Base-by-base conservation (phyloP, 2,329 filamentous ascomycete species). In the Ceratocystis cubensis region DNA sequence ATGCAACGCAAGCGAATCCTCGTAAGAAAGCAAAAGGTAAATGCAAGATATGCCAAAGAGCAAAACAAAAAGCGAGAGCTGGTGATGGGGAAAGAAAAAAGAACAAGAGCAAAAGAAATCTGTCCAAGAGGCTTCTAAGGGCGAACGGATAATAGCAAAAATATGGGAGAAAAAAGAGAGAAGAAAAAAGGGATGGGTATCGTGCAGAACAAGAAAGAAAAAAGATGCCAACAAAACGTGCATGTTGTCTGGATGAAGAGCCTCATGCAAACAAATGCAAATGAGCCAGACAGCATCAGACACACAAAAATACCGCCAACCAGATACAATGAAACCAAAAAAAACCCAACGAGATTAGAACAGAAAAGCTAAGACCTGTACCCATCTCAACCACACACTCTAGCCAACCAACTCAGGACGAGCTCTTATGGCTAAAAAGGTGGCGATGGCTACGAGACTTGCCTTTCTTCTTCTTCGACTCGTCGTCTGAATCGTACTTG, bases 401-500 rank as follows among this genome's bases (percentile, higher is more conserved):
- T 3, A 8, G 48, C 48, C 8, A 17, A 28, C 10, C 8, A 17
- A 28, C 17, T 61, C 72, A 71, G 72, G 71, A 72, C 65, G 69
- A 65, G 66, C 66, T 59, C 69, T 78, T 79, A 59, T 74, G 71
- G 69, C 86, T 82, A 75, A 93, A 93, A 71, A 93, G 86, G 69
- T 83, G 84, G 71, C 89, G 81, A 48, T 66, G 65, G 62, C 87
- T 85, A 69, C 87, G 85, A 33, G 88, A 91, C 77, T 92, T 93
- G 76, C 88, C 89, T 69, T 88, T 83, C 50, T 80, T 73, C 74
- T 89, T 89, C 75, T 88, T 89, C 68, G 75, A 75, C 67, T 76
- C 73, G 64, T 75, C 79, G 46, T 87, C 84, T 30, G 90, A 88
- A 68, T 87, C 84, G 75, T 97, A 97, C 74, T 97, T 97, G 67